Conservation (phyloP, 805 yeast species). For the Lipomyces sp. region DNA sequence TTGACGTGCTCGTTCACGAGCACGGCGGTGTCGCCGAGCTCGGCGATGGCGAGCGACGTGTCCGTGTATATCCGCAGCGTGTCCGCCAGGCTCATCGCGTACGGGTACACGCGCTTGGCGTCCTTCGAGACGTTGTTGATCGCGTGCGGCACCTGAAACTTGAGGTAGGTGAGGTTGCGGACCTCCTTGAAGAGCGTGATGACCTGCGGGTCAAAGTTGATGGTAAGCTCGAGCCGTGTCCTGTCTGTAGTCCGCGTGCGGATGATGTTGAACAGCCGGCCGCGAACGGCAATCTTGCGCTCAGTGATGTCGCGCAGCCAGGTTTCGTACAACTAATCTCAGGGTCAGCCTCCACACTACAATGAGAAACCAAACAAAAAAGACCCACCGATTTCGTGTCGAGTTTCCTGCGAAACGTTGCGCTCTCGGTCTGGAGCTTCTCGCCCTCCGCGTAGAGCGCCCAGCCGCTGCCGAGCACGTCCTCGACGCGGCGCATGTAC, state of each 20-base stretch:
- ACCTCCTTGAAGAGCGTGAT: conserved; percentile 53
- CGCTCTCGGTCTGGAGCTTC: conserved; percentile 52
- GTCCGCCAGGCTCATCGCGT: conserved; percentile 54
- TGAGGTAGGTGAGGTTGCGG: conserved; percentile 48
- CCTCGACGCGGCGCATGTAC: conserved; percentile 47
- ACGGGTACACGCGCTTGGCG: conserved; percentile 54
- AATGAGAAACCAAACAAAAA: background rate
- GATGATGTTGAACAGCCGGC: conserved; percentile 44
- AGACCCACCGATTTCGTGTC: conserved; percentile 39
- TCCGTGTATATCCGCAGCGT: conserved; percentile 45
- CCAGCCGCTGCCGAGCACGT: conserved; percentile 62
- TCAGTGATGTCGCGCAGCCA: conserved; percentile 48
- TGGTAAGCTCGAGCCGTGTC: conserved; percentile 37
- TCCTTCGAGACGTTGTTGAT: conserved; percentile 48
- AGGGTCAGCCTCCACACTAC: background rate
- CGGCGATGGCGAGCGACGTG: conserved; percentile 36
- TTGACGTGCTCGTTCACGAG: conserved; percentile 42
- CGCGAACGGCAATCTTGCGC: conserved; percentile 32
- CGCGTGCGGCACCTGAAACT: conserved; percentile 56
- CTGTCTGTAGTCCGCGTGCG: conserved; percentile 31
- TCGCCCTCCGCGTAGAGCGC: conserved; percentile 61
- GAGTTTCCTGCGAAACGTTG: conserved; percentile 46
- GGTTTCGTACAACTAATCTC: conserved; percentile 37
- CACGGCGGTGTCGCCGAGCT: conserved; percentile 44
- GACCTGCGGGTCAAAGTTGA: conserved; percentile 52